Percentiles rank a stretch among this genome's conserved stretches.
phyloP scores from a whole-genome alignment of 75 land plant species.

The Larix kaempferi region DNA sequence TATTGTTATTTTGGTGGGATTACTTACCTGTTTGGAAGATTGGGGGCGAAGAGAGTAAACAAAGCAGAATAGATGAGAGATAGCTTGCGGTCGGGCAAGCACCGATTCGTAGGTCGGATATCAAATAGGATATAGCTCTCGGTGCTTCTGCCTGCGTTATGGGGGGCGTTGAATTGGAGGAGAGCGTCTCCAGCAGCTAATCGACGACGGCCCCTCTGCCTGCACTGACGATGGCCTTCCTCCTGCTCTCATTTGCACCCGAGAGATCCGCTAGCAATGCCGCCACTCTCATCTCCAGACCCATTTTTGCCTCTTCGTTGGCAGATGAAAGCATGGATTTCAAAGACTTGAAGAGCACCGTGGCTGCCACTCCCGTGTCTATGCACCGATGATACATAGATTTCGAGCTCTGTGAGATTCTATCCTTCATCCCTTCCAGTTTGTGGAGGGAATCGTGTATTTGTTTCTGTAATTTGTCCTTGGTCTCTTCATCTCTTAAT shows the following conservation, averaged over 20 bases:
- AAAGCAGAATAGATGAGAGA: conserved; percentile 70
- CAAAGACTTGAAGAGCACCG: conserved; percentile 59
- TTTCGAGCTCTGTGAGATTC: no score
- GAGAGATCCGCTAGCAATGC: conserved; percentile 73
- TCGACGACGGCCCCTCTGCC: conserved; percentile 80
- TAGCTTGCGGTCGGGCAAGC: conserved; percentile 74
- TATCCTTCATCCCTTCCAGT: no score
- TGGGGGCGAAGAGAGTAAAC: conserved; percentile 72
- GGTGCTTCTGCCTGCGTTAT: conserved; percentile 85
- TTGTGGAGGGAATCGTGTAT: no score
- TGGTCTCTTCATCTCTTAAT: no score
- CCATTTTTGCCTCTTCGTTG: conserved; percentile 64
- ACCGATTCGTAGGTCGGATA: conserved; percentile 76
- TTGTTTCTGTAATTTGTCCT: no score
- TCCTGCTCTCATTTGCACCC: conserved; percentile 44
- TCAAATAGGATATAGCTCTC: conserved; percentile 81
- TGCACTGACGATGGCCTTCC: conserved; percentile 66
- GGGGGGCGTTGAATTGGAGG: conserved; percentile 10
- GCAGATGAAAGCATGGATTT: conserved; percentile 69
- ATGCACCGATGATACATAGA: conserved; percentile 15
- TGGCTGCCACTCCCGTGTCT: conserved; percentile 65
- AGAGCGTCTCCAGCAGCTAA: conserved; percentile 77
- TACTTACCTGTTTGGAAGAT: conserved; percentile 41
- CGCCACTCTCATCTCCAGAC: conserved; percentile 78
- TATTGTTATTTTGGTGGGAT: not conserved